Evolutionary conservation across 306 rosid genomes (phyloP).

Genomic region (Pterocarpus macrocarpus): DNA sequence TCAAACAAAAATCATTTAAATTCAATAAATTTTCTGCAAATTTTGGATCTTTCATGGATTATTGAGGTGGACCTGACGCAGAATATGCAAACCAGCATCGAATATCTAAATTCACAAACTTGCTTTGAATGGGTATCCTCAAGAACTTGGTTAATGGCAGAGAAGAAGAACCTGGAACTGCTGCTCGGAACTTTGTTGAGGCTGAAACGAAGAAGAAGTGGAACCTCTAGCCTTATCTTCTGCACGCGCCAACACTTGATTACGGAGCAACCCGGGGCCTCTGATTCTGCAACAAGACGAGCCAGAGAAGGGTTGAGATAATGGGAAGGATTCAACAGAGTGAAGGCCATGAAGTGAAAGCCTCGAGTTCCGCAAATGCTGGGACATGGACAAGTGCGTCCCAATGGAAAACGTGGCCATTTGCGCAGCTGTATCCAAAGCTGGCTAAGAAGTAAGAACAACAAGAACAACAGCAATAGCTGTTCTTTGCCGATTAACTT

Average conservation of each 20-base stretch:
- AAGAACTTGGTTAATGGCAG: neutral
- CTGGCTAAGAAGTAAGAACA: neutral
- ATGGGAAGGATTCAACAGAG: constrained; percentile 46
- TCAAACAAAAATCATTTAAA: neutral
- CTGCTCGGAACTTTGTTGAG: constrained; percentile 59
- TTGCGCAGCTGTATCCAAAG: constrained; percentile 10
- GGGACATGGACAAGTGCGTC: constrained; percentile 54
- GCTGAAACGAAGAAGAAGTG: constrained; percentile 60
- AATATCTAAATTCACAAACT: constrained; percentile 29
- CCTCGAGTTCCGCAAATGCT: constrained; percentile 47
- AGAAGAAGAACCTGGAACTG: constrained; percentile 64
- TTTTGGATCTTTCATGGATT: constrained; percentile 34
- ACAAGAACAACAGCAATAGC: too few species aligned
- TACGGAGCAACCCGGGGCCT: constrained; percentile 56
- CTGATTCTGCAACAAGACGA: constrained; percentile 52
- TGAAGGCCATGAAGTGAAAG: constrained; percentile 38
- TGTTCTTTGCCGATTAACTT: neutral
- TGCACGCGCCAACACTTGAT: constrained; percentile 71
- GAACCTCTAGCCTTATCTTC: constrained; percentile 69
- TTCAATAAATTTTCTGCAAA: constrained; percentile 24
- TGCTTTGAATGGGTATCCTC: constrained; percentile 26
- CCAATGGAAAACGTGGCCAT: constrained; percentile 77
- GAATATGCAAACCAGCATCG: constrained; percentile 43
- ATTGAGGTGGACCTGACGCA: constrained; percentile 30
- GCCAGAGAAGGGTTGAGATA: constrained; percentile 51